These are phyloP conservation scores for Dalbergia cochinchinensis DNA, from an alignment of 306 rosid genomes.

Conservation along the genomic window DNA sequence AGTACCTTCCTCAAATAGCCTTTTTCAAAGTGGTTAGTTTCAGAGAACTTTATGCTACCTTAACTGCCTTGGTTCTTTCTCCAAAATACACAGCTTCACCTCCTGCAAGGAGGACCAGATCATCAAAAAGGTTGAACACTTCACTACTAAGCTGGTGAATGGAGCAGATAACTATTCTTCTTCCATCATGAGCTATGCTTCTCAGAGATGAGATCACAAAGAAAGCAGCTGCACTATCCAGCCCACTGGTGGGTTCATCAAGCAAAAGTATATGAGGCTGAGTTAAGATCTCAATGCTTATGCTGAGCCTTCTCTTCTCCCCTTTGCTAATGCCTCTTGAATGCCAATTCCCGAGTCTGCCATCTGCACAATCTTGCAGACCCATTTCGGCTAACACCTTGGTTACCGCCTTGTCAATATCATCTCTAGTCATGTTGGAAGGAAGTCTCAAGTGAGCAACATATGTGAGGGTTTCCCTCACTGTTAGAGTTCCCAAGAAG, in stretches of 20 bases:
- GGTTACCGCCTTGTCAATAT: constrained; percentile 56
- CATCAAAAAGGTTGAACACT: constrained; percentile 74
- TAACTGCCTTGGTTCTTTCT: constrained; percentile 58
- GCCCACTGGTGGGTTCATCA: constrained; percentile 89
- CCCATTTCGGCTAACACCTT: constrained; percentile 73
- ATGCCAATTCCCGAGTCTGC: constrained; percentile 78
- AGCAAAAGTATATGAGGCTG: constrained; percentile 71
- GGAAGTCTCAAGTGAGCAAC: constrained; percentile 82
- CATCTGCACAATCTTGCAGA: constrained; percentile 74
- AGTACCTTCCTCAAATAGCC: neutral
- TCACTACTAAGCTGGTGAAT: constrained; percentile 84
- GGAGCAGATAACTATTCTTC: constrained; percentile 68
- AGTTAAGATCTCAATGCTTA: constrained; percentile 74
- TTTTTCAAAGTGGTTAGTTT: neutral
- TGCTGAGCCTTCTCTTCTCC: constrained; percentile 82
- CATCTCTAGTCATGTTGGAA: constrained; percentile 57
- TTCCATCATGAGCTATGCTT: constrained; percentile 65
- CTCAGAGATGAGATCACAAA: constrained; percentile 70
- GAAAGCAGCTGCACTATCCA: constrained; percentile 85
- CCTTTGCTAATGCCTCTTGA: constrained; percentile 77
- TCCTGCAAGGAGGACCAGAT: constrained; percentile 68
- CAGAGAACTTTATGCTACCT: constrained; percentile 47
- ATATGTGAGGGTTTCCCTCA: constrained; percentile 71
- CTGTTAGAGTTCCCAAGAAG: constrained; percentile 74
- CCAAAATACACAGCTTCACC: constrained; percentile 83